Conservation (phyloP, 78 protist species). For the Dictyostelium capitatum region DNA sequence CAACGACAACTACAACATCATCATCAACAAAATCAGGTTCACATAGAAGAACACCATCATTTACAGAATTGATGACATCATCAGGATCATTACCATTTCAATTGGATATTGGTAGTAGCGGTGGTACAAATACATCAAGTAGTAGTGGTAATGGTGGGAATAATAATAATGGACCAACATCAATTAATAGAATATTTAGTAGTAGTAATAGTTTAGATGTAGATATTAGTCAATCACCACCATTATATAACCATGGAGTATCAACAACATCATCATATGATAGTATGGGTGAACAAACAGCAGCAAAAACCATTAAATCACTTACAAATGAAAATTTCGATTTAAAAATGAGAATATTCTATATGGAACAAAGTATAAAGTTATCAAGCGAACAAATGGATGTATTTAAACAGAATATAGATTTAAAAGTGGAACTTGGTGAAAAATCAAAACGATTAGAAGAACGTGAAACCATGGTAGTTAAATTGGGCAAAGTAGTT, state of each 20-base stretch:
- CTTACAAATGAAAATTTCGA: slow-evolving; percentile 21
- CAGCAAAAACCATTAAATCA: not conserved
- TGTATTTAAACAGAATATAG: not conserved
- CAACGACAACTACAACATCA: not conserved
- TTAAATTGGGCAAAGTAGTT: not conserved
- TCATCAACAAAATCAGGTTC: not conserved
- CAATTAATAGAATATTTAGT: slow-evolving; percentile 9
- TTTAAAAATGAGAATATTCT: slow-evolving; percentile 17
- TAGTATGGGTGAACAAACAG: not conserved
- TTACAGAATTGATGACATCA: not conserved
- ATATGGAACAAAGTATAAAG: not conserved
- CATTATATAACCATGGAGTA: not conserved
- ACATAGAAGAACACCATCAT: not conserved
- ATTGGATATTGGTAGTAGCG: not conserved
- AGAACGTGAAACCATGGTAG: not conserved
- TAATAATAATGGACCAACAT: not conserved
- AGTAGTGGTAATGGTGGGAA: not conserved
- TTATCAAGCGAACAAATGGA: not conserved
- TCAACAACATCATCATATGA: not conserved
- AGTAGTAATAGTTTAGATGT: slow-evolving; percentile 4
- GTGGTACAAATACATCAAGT: not conserved
- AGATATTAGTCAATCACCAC: not conserved
- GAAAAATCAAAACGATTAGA: slow-evolving; percentile 2
- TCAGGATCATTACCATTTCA: slow-evolving; percentile 1
- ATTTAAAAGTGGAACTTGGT: not conserved